A percentile compares a stretch with the other conserved stretches of the same genome.
phyloP scores from a whole-genome alignment of 169 alveolate species.

The Perkinsus olseni region DNA sequence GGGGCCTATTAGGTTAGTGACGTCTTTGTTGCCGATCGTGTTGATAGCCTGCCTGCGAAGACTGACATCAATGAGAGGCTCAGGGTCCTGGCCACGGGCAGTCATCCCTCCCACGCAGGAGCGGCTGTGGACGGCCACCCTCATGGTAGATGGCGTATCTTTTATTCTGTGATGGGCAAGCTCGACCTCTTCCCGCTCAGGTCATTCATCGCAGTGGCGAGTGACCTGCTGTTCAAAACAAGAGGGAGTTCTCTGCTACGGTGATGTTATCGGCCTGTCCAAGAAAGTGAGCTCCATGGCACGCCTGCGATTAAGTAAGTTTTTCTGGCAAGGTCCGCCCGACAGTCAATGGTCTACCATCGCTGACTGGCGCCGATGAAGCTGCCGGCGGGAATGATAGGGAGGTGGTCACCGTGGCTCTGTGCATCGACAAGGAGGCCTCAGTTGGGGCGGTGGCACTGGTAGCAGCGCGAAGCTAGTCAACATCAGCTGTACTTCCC shows the following conservation, averaged over 20 bases:
- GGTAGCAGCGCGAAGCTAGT: not conserved
- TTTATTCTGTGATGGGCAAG: too few species aligned
- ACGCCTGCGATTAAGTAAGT: too few species aligned
- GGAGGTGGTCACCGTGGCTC: not conserved
- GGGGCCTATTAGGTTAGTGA: not conserved
- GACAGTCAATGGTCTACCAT: not conserved
- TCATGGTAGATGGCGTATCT: not conserved
- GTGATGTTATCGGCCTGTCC: not conserved
- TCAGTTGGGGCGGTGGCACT: not conserved
- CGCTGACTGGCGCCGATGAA: not conserved
- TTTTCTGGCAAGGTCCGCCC: not conserved
- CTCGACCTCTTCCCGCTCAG: not conserved
- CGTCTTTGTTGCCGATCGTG: not conserved
- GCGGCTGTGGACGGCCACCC: not conserved
- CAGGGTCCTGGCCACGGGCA: not conserved
- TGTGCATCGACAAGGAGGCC: not conserved
- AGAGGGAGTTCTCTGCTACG: not conserved
- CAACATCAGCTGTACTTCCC: too few species aligned
- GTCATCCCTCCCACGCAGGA: not conserved
- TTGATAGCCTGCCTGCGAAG: not conserved
- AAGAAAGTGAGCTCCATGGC: not conserved
- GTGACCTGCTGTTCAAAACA: not conserved
- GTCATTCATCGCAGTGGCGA: not conserved
- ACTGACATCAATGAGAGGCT: not conserved
- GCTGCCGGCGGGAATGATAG: not conserved